Evolutionary conservation across 1,139 yeast species (phyloP).

Genomic region (Kodamaea plutei): DNA sequence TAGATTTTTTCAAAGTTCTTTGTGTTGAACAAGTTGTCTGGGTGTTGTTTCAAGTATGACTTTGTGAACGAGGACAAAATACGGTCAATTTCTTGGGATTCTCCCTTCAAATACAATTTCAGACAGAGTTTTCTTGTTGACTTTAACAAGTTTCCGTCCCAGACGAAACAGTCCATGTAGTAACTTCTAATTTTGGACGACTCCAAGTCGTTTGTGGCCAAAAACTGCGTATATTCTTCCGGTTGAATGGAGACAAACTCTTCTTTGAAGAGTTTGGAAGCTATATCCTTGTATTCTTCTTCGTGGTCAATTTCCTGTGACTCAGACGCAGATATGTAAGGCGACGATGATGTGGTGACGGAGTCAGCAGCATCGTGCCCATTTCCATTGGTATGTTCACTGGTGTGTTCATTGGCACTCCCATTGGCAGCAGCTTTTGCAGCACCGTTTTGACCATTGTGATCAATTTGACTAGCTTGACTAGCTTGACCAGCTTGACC

Average conservation of each 20-base stretch:
- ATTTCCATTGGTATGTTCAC: neutral
- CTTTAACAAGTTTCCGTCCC: conserved; percentile 48
- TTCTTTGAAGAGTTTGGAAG: conserved; percentile 34
- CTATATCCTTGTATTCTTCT: conserved; percentile 29
- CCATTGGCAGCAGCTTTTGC: neutral
- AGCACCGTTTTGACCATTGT: neutral
- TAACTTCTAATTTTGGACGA: conserved; percentile 35
- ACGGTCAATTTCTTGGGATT: conserved; percentile 78
- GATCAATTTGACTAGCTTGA: too few relatives aligned
- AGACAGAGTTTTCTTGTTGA: conserved; percentile 62
- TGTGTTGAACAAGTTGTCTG: conserved; percentile 47
- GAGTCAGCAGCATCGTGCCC: conserved; percentile 5
- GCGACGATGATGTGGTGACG: conserved; percentile 5
- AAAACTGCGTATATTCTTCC: conserved; percentile 44
- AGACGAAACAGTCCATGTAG: conserved; percentile 47
- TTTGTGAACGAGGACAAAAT: conserved; percentile 66
- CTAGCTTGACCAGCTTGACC: too few relatives aligned
- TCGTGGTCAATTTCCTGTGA: conserved; percentile 7
- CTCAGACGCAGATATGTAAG: conserved; percentile 4
- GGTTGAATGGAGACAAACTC: conserved; percentile 43
- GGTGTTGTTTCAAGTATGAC: conserved; percentile 57
- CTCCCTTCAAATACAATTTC: conserved; percentile 70
- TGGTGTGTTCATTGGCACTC: neutral
- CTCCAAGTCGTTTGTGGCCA: conserved; percentile 43
- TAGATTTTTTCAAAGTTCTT: conserved; percentile 61